Conservation (phyloP, 164 flowering plant species). For the Aristolochia fimbriata region DNA sequence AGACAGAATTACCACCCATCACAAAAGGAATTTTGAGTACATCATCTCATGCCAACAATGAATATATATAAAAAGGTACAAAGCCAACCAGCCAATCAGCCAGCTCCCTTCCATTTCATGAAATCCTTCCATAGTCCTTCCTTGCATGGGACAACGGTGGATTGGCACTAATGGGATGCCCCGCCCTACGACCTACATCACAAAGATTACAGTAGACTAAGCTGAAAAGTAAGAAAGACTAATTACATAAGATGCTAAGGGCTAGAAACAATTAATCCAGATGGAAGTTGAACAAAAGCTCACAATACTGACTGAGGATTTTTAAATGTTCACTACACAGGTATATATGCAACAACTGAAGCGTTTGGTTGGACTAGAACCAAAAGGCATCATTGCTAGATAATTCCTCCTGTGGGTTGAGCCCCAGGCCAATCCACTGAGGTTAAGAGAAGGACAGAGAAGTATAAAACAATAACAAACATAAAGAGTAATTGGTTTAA, state of each 20-base stretch:
- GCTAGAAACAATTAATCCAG: neutral
- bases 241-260: neutral
- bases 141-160: constrained; percentile 61
- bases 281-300: too few species aligned
- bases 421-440: neutral
- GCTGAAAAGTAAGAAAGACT: neutral
- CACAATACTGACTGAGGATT: too few species aligned
- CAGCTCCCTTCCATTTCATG: constrained; percentile 16
- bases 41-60: constrained; percentile 22
- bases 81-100: neutral
- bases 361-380: too few species aligned
- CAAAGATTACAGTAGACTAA: constrained; percentile 3
- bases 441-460: neutral
- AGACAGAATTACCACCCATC: constrained; percentile 17
- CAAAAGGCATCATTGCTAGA: too few species aligned
- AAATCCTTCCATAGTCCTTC: constrained; percentile 63
- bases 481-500: neutral
- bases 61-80: too few species aligned
- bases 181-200: constrained; percentile 58
- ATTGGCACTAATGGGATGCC: constrained; percentile 38
- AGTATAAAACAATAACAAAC: neutral
- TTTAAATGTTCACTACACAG: too few species aligned
- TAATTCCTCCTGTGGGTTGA: neutral
- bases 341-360: too few species aligned
- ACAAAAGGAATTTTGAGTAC: constrained; percentile 17